Evolutionary conservation across 2,329 filamentous ascomycete species (phyloP).

Genomic region (Helotiales sp.): DNA sequence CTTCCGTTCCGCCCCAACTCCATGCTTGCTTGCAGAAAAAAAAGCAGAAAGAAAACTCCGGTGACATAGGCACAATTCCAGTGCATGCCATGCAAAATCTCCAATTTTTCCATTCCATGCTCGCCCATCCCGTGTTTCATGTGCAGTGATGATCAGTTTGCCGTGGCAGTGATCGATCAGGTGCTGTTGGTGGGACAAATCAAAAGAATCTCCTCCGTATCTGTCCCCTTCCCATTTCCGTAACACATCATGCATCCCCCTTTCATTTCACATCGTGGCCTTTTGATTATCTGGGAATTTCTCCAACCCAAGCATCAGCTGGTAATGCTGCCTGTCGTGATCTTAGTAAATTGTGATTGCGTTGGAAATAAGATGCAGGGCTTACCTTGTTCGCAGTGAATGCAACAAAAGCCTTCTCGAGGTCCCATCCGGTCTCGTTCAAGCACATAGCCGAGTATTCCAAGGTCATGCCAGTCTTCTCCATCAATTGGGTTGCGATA

Average conservation of each 20-base stretch:
- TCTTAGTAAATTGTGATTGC: slow-evolving; percentile 19
- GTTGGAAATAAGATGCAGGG: neutral
- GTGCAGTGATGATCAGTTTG: neutral
- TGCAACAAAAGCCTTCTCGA: slow-evolving; percentile 72
- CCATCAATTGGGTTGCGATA: slow-evolving; percentile 75
- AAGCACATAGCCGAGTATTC: slow-evolving; percentile 84
- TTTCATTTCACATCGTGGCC: neutral
- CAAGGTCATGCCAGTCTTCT: slow-evolving; percentile 79
- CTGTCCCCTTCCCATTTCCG: neutral
- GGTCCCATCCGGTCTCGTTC: slow-evolving; percentile 78
- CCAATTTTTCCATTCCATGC: neutral
- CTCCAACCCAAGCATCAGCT: slow-evolving; percentile 12
- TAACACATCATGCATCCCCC: neutral
- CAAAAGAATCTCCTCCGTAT: neutral
- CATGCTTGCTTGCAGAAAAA: slow-evolving; percentile 6
- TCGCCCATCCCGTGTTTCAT: neutral
- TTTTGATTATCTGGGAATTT: slow-evolving; percentile 5
- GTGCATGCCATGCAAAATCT: slow-evolving; percentile 13
- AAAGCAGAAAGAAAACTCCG: neutral
- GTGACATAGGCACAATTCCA: slow-evolving; percentile 9
- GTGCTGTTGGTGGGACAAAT: neutral
- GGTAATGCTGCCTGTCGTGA: slow-evolving; percentile 50
- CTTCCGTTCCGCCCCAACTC: slow-evolving; percentile 6
- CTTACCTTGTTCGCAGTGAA: slow-evolving; percentile 78
- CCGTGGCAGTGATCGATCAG: neutral